Conservation (phyloP, 2,329 filamentous ascomycete genomes). For the Colletotrichum graminicola region DNA sequence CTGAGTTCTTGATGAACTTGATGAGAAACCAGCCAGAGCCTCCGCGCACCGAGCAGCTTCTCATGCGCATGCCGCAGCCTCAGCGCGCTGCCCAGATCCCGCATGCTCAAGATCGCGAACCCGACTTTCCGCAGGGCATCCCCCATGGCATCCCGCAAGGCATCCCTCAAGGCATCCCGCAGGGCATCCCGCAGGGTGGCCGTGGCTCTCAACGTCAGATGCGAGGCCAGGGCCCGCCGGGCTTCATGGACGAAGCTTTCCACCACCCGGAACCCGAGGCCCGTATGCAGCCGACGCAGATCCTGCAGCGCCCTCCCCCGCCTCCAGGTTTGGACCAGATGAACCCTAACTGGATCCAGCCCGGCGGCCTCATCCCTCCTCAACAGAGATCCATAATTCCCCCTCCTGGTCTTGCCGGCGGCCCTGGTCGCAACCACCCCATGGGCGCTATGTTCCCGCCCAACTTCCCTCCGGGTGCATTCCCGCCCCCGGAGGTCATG, state of each 20-base stretch:
- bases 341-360: slow-evolving; percentile 67
- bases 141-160: slow-evolving; percentile 42
- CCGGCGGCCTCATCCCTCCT: slow-evolving; percentile 57
- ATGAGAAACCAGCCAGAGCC: slow-evolving; percentile 72
- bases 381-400: slow-evolving; percentile 64
- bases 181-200: slow-evolving; percentile 48
- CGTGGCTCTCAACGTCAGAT: slow-evolving; percentile 55
- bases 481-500: slow-evolving; percentile 63
- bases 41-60: slow-evolving; percentile 62
- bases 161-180: slow-evolving; percentile 13
- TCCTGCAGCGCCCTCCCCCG: slow-evolving; percentile 72
- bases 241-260: slow-evolving; percentile 67
- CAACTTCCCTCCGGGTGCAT: slow-evolving; percentile 67
- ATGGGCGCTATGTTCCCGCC: slow-evolving; percentile 72
- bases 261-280: slow-evolving; percentile 63
- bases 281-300: slow-evolving; percentile 70
- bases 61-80: slow-evolving; percentile 66
- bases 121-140: slow-evolving; percentile 55
- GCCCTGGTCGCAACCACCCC: slow-evolving; percentile 56
- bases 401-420: slow-evolving; percentile 68
- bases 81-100: slow-evolving; percentile 62
- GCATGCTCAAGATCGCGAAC: slow-evolving; percentile 62
- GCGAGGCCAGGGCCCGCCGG: slow-evolving; percentile 61
- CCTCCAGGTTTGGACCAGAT: slow-evolving; percentile 72
- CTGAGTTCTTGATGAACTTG: slow-evolving; percentile 87